Evolutionary conservation across 1,284 basidiomycete species (phyloP).

Genomic region (Tylopilus orsonianus): DNA sequence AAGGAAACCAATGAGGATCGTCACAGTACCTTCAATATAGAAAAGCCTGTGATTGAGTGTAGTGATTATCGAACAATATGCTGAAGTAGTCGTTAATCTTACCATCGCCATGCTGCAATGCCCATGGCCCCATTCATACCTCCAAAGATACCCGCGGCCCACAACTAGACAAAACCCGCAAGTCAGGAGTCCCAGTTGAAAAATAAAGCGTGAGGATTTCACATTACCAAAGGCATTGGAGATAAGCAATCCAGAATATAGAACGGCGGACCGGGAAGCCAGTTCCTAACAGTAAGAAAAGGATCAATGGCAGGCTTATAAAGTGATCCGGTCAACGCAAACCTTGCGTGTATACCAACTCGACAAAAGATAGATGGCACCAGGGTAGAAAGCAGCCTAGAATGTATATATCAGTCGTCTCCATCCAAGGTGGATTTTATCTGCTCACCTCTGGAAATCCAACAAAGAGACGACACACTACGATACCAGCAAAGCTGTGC

Average conservation of each 20-base stretch:
- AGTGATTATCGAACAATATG: not conserved
- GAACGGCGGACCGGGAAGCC: slow-evolving; percentile 65
- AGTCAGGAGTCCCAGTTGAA: slow-evolving; percentile 42
- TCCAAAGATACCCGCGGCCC: not conserved
- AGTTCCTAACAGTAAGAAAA: slow-evolving; percentile 45
- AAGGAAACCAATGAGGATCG: slow-evolving; percentile 51
- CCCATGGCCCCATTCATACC: slow-evolving; percentile 59
- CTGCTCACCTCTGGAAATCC: slow-evolving; percentile 1
- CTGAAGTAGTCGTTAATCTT: slow-evolving; percentile 14
- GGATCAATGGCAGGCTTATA: not conserved
- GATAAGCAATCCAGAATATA: slow-evolving; percentile 66
- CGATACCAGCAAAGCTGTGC: slow-evolving; percentile 1
- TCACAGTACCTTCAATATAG: slow-evolving; percentile 43
- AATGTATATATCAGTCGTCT: not conserved
- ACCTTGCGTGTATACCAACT: slow-evolving; percentile 66
- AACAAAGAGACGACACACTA: not conserved
- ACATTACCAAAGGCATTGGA: slow-evolving; percentile 76
- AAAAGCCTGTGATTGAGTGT: slow-evolving; percentile 25
- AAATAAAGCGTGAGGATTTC: slow-evolving; percentile 22
- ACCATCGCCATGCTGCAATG: slow-evolving; percentile 72
- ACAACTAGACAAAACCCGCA: not conserved
- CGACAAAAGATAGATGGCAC: slow-evolving; percentile 58
- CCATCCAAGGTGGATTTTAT: not conserved
- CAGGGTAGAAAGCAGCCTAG: slow-evolving; percentile 62
- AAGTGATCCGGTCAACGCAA: not conserved